phyloP scores from a whole-genome alignment of 495 filamentous ascomycete species.

The Penicillium waksmanii region DNA sequence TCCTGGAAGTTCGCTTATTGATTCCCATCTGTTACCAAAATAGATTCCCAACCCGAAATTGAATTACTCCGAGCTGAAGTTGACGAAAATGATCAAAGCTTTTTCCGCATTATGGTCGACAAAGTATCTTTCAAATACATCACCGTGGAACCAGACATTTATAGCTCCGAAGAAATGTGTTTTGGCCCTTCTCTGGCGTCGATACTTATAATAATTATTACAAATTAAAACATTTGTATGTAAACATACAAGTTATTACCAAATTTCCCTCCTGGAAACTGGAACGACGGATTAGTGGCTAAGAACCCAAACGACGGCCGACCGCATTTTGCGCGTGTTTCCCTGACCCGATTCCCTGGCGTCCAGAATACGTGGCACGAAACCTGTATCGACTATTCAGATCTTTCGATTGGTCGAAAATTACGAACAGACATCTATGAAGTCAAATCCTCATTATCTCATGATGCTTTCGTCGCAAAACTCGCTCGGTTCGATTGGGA shows the following conservation, averaged over 20 bases:
- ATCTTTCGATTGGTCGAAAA: slow-evolving; percentile 21
- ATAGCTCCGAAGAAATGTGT: slow-evolving; percentile 36
- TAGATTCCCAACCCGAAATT: slow-evolving; percentile 19
- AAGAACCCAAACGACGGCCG: slow-evolving; percentile 19
- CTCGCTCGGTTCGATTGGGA: slow-evolving; percentile 47
- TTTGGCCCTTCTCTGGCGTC: slow-evolving; percentile 32
- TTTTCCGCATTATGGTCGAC: slow-evolving; percentile 37
- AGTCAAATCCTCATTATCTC: slow-evolving; percentile 28
- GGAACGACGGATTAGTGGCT: slow-evolving; percentile 30
- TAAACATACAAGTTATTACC: too few relatives aligned
- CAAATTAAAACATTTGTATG: too few relatives aligned
- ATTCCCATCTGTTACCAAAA: slow-evolving; percentile 2
- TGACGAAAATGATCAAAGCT: slow-evolving; percentile 30
- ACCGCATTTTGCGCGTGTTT: slow-evolving; percentile 23
- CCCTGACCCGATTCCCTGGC: slow-evolving; percentile 21
- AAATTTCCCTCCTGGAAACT: slow-evolving; percentile 25
- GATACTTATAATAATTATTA: too few relatives aligned
- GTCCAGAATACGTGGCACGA: slow-evolving; percentile 29
- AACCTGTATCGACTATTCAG: slow-evolving; percentile 27
- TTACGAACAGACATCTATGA: slow-evolving; percentile 31
- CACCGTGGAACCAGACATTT: slow-evolving; percentile 38
- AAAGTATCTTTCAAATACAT: slow-evolving; percentile 36
- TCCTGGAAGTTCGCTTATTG: too few relatives aligned
- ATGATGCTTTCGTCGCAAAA: slow-evolving; percentile 39
- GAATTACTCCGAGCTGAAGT: slow-evolving; percentile 34